These are phyloP conservation scores for Poa annua DNA, from an alignment of 176 grass and related monocot species.

Conservation along the genomic window DNA sequence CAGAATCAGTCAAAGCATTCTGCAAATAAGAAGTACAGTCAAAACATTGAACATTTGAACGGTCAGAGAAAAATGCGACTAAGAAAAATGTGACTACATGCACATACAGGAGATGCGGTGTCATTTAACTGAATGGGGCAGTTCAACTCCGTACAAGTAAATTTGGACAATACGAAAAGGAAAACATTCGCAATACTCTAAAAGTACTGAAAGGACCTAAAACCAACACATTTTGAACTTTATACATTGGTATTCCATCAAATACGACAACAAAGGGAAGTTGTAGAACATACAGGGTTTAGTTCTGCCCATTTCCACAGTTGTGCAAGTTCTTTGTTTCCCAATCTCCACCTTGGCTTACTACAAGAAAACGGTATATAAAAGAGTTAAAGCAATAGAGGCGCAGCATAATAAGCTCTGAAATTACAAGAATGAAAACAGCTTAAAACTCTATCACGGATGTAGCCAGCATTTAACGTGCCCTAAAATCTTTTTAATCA, in stretches of 20 bases:
- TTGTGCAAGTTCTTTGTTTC: conserved; percentile 92
- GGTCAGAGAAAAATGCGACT: background rate
- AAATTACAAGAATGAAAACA: conserved; percentile 1
- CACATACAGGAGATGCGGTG: conserved; percentile 10
- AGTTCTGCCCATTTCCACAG: conserved; percentile 98
- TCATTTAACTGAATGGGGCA: too few species aligned
- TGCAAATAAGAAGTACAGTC: conserved; percentile 40
- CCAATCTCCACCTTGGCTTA: conserved; percentile 82
- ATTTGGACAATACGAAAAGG: background rate
- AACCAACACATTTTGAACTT: conserved; percentile 14
- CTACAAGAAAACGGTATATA: conserved; percentile 51
- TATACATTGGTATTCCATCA: background rate
- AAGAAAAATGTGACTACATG: background rate
- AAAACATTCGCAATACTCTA: background rate
- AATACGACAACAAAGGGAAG: conserved; percentile 14
- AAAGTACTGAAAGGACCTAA: background rate
- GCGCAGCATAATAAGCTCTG: background rate
- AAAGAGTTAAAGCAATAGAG: background rate
- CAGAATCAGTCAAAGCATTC: conserved; percentile 86
- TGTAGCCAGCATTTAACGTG: background rate
- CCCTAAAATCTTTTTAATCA: background rate
- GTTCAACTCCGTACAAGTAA: background rate
- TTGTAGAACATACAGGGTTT: conserved; percentile 77
- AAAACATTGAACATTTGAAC: background rate
- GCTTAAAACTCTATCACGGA: background rate